phyloP scores from a whole-genome alignment of 1,139 yeast genomes.

The Nakaseomyces nivariensis region DNA sequence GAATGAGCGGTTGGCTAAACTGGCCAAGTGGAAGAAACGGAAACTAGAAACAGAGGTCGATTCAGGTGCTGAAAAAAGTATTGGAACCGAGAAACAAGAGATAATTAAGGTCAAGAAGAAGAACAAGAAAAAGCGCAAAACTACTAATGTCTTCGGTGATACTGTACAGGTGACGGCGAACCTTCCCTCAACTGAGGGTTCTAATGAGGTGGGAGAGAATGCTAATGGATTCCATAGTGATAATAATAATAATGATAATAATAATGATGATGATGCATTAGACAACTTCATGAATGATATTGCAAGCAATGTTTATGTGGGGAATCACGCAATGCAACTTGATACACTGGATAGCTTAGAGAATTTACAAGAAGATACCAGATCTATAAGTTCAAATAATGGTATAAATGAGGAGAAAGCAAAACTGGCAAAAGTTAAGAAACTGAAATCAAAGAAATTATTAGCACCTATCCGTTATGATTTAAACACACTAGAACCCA shows the following conservation, averaged over 20 bases:
- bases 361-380: too few relatives aligned
- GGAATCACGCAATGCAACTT: not conserved
- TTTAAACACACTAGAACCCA: constrained; percentile 39
- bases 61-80: constrained; percentile 27
- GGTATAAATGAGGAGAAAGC: constrained; percentile 12
- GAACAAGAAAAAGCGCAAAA: constrained; percentile 8
- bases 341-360: not conserved
- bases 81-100: not conserved
- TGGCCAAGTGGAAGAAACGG: constrained; percentile 8
- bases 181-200: too few relatives aligned
- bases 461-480: constrained; percentile 40
- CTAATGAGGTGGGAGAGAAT: too few relatives aligned
- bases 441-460: constrained; percentile 35
- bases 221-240: too few relatives aligned
- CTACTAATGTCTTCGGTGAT: constrained; percentile 15
- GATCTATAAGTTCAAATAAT: not conserved
- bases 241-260: constrained; percentile 5
- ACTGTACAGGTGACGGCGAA: too few relatives aligned
- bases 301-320: not conserved
- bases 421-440: constrained; percentile 25
- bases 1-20: not conserved
- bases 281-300: constrained; percentile 1
- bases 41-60: constrained; percentile 17
- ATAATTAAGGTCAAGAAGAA: too few relatives aligned
- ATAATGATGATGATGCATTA: constrained; percentile 3